Base-by-base conservation (phyloP, 306 rosid genomes). In the Cicer pinnatifidum region DNA sequence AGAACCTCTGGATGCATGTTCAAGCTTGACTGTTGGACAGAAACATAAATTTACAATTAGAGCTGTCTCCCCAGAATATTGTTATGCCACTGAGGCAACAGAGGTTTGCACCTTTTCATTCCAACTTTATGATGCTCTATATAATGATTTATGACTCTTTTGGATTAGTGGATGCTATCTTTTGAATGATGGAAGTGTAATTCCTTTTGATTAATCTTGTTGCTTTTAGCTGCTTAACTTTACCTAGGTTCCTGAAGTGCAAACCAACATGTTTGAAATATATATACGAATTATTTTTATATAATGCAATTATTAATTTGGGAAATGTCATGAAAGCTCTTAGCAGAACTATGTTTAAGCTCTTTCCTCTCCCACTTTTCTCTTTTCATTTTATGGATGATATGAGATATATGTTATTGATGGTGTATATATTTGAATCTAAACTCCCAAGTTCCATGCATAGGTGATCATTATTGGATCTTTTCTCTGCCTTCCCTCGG, bases 381-480 rank as follows among this genome's bases (percentile, higher is more conserved):
- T 60, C 11, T 50, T 48, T 37, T 35, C 3, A 5, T 57, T 53
- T 48, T 69, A 13, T 54, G 3, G 60, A 51, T 75, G 56, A 62
- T 79, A 52, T 64, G 79, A 40, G 81, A 66, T 63, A 45, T 45
- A 40, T 80, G 47, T 67, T 59, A 47, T 28, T 47, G 13, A 48
- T 74, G 38, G 11, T 69, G 50, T 68, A 38, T 46, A 37, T 58
- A 67, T 67, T 69, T 64, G 43, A 68, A 80, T 72, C 73, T 82
- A 65, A 83, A 79, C 48, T 65, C 75, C 45, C 61, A 50, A 3
- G 39, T 75, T 83, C 53, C 79, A 17, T 60, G 76, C 59, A 75
- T 87, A 95, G 97, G 91, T 95, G 69, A 63, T 90, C 76, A 83
- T 95, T 84, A 20, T 90, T 82, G 99, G 97, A 67, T 85, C 92